Conservation (phyloP, 1,284 basidiomycete genomes). For the Porogramme epimiltina region DNA sequence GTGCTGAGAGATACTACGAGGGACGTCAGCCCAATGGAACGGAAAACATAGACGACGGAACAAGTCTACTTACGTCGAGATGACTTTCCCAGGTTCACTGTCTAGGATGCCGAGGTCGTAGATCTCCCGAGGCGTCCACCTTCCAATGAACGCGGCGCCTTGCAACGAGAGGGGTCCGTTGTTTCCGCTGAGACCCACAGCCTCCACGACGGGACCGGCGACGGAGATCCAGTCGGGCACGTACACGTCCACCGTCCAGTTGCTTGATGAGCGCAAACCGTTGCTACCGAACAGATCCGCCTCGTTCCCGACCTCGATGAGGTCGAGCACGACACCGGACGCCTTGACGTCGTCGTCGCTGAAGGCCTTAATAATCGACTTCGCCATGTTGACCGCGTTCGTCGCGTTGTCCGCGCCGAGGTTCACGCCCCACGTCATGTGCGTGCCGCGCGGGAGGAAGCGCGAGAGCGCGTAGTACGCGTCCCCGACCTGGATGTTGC, state of each 20-base stretch:
- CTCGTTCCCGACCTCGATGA: constrained; percentile 47
- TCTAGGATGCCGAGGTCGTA: constrained; percentile 35
- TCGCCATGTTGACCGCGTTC: constrained; percentile 58
- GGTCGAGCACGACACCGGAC: constrained; percentile 40
- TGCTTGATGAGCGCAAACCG: constrained; percentile 43
- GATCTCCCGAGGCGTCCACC: constrained; percentile 61
- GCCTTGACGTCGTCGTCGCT: constrained; percentile 35
- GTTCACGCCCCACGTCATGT: constrained; percentile 73
- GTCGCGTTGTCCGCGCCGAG: constrained; percentile 58
- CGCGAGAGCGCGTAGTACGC: constrained; percentile 59
- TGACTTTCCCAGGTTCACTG: constrained; percentile 34
- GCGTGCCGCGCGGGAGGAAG: constrained; percentile 57
- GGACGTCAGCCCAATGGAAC: too few species aligned
- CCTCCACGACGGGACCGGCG: constrained; percentile 31
- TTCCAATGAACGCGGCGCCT: constrained; percentile 52
- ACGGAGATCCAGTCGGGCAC: constrained; percentile 49
- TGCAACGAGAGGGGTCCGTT: constrained; percentile 45
- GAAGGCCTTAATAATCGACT: constrained; percentile 58
- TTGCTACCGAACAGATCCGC: constrained; percentile 61
- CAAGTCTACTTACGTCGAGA: constrained; percentile 30
- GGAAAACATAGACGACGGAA: too few species aligned
- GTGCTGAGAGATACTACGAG: constrained; percentile 69
- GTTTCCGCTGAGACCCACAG: constrained; percentile 28
- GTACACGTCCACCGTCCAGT: constrained; percentile 52
- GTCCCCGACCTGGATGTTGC: constrained; percentile 55